Conservation (phyloP, 2,329 filamentous ascomycete genomes). For the Cladosporium sp. region DNA sequence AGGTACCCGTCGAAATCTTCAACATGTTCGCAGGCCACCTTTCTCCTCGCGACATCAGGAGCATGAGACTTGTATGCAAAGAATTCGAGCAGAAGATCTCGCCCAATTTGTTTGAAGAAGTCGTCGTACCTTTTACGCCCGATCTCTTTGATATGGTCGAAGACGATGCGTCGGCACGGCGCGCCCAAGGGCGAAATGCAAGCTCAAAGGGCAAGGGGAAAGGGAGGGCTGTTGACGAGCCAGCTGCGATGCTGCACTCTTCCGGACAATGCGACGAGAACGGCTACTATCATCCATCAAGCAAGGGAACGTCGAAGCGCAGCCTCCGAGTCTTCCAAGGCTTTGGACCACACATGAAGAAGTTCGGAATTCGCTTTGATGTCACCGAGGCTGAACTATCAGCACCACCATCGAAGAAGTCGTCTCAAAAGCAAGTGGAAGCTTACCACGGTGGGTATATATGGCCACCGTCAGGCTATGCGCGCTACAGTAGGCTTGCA, state of each 20-base stretch:
- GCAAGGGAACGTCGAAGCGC: slow-evolving; percentile 32
- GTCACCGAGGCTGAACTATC: slow-evolving; percentile 52
- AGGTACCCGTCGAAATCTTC: slow-evolving; percentile 61
- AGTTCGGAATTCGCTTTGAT: slow-evolving; percentile 66
- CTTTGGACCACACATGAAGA: slow-evolving; percentile 57
- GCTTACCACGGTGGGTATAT: slow-evolving; percentile 63
- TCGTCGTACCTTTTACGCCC: slow-evolving; percentile 62
- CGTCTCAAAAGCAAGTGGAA: slow-evolving; percentile 49
- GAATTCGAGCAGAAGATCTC: slow-evolving; percentile 59
- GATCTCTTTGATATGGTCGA: slow-evolving; percentile 57
- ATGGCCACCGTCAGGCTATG: slow-evolving; percentile 59
- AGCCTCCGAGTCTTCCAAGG: slow-evolving; percentile 59
- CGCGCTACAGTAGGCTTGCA: slow-evolving; percentile 56
- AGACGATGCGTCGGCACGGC: slow-evolving; percentile 26
- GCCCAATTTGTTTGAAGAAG: slow-evolving; percentile 55
- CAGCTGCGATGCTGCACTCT: slow-evolving; percentile 20
- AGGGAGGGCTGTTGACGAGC: slow-evolving; percentile 18
- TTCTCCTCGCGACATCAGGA: slow-evolving; percentile 55
- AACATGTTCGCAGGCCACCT: slow-evolving; percentile 53
- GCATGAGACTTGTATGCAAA: slow-evolving; percentile 57
- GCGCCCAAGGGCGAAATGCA: background rate
- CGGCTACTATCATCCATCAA: slow-evolving; percentile 40
- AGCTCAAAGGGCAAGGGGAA: slow-evolving; percentile 16
- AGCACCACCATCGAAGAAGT: slow-evolving; percentile 51
- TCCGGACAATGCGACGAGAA: slow-evolving; percentile 5